These are phyloP conservation scores for Dictyostelium intermedium DNA, from an alignment of 78 protist species.

Conservation along the genomic window DNA sequence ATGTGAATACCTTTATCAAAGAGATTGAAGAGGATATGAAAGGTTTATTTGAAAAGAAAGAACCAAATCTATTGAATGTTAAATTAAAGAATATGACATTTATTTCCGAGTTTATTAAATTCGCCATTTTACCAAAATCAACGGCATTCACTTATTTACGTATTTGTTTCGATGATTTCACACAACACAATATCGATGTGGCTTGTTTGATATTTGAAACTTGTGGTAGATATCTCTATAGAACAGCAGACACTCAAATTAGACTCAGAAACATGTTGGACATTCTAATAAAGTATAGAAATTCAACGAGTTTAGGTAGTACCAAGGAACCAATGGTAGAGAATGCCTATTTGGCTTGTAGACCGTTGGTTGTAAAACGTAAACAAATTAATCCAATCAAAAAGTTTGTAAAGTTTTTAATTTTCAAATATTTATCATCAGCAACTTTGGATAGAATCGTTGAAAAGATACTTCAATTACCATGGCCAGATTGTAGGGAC, in stretches of 20 bases:
- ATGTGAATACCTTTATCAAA: not conserved
- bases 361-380: not conserved
- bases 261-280: conserved; percentile 78
- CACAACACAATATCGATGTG: conserved; percentile 79
- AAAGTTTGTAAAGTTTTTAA: conserved; percentile 34
- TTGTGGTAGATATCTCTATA: conserved; percentile 88
- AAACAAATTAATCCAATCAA: conserved; percentile 37
- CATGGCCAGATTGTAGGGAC: conserved; percentile 39
- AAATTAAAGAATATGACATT: conserved; percentile 40
- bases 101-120: conserved; percentile 88
- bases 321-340: conserved; percentile 71
- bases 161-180: conserved; percentile 80
- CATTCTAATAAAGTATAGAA: conserved; percentile 67
- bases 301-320: conserved; percentile 60
- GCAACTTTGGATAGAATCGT: conserved; percentile 27
- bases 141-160: conserved; percentile 69
- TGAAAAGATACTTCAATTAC: conserved; percentile 45
- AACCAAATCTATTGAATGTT: conserved; percentile 13
- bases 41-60: conserved; percentile 52
- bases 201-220: conserved; percentile 83
- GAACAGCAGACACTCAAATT: conserved; percentile 72
- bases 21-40: conserved; percentile 63
- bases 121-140: conserved; percentile 38
- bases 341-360: conserved; percentile 55
- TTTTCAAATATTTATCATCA: conserved; percentile 21